Evolutionary conservation across 352 stramenopile species (phyloP).

Genomic region (Globisporangium cylindrosporum): DNA sequence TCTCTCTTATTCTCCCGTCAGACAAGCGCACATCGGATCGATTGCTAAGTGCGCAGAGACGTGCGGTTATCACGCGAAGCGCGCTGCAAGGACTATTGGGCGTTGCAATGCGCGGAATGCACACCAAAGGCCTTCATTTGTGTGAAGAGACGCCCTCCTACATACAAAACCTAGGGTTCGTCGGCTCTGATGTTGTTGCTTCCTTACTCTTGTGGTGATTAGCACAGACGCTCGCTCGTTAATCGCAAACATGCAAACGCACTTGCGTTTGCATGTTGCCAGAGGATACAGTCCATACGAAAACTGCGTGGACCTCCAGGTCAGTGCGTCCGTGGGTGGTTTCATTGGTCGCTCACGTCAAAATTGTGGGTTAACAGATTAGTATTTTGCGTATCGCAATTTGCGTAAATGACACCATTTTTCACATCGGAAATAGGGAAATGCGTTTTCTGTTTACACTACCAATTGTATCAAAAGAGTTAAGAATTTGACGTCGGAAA

Average conservation of each 20-base stretch:
- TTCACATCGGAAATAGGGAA: not conserved
- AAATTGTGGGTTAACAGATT: not conserved
- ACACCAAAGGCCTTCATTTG: not conserved
- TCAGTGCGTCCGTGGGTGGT: not conserved
- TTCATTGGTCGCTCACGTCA: not conserved
- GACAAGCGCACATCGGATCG: not conserved
- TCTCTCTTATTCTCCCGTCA: not conserved
- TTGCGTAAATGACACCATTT: not conserved
- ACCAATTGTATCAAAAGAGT: not conserved
- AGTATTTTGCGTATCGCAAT: not conserved
- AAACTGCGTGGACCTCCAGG: not conserved
- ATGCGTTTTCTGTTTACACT: not conserved
- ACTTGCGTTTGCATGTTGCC: too few species aligned
- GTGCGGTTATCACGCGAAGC: not conserved
- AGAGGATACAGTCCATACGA: too few species aligned
- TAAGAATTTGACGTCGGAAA: not conserved
- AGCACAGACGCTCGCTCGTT: not conserved
- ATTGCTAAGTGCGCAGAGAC: not conserved
- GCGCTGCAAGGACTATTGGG: not conserved
- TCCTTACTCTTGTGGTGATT: not conserved
- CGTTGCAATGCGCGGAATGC: constrained; percentile 1
- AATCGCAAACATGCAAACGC: not conserved
- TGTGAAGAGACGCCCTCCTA: not conserved
- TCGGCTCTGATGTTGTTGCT: not conserved
- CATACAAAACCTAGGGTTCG: not conserved